Evolutionary conservation across 2,329 filamentous ascomycete species (phyloP).

Genomic region (Hypomyces perniciosus): DNA sequence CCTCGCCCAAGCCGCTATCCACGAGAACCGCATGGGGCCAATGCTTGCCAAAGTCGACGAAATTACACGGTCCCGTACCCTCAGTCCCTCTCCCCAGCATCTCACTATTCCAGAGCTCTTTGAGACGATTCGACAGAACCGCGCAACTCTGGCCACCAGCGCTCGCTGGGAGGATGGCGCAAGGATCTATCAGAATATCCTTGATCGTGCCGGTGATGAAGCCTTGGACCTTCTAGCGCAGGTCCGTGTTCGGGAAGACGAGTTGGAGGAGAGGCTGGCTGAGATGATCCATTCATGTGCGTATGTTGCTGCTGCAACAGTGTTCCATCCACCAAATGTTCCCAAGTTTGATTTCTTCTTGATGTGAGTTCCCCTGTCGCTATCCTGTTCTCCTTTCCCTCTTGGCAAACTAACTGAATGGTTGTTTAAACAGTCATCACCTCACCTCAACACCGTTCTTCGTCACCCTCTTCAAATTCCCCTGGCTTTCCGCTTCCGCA

Average conservation of each 20-base stretch:
- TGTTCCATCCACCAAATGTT: conserved; percentile 57
- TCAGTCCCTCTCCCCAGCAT: conserved; percentile 7
- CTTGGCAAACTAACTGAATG: neutral
- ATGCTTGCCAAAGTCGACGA: conserved; percentile 52
- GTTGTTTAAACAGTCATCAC: conserved; percentile 57
- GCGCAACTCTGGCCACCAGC: conserved; percentile 52
- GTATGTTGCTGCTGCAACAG: conserved; percentile 45
- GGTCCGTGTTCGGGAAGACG: conserved; percentile 49
- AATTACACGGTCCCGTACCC: conserved; percentile 24
- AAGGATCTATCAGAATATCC: conserved; percentile 63
- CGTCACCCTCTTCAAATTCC: conserved; percentile 54
- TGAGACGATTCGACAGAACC: conserved; percentile 44
- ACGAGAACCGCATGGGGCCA: conserved; percentile 48
- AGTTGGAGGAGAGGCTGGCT: conserved; percentile 48
- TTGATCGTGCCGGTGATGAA: conserved; percentile 56
- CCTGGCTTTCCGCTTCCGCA: conserved; percentile 53
- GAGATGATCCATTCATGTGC: conserved; percentile 64
- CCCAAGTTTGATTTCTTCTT: conserved; percentile 78
- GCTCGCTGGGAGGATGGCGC: conserved; percentile 47
- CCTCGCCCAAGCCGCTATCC: conserved; percentile 70
- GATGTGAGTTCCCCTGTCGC: conserved; percentile 37
- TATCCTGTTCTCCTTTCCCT: neutral
- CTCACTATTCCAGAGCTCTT: conserved; percentile 48
- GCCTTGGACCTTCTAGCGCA: conserved; percentile 56
- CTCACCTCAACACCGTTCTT: conserved; percentile 70